Evolutionary conservation across 495 filamentous ascomycete genomes (phyloP).

Genomic region (Daldinia concentrica): DNA sequence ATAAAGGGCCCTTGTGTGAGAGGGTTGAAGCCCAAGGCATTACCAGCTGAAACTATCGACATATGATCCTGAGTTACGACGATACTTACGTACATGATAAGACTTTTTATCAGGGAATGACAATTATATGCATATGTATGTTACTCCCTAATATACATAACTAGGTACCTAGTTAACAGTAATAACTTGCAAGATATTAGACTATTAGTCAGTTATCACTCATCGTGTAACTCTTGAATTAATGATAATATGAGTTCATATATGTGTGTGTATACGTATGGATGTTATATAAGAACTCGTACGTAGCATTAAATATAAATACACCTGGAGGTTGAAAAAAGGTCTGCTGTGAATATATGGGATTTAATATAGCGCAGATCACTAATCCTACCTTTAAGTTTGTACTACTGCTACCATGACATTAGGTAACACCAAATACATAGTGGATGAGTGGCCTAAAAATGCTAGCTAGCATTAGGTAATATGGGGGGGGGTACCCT

Average conservation of each 20-base stretch:
- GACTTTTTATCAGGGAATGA: not conserved
- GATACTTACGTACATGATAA: not conserved
- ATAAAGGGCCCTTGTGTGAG: not conserved
- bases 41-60: not conserved
- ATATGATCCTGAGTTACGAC: not conserved
- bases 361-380: not conserved
- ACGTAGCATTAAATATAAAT: too few species aligned
- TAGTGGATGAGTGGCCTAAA: not conserved
- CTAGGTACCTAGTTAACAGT: not conserved
- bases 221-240: not conserved
- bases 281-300: too few species aligned
- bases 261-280: too few species aligned
- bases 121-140: not conserved
- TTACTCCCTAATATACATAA: too few species aligned
- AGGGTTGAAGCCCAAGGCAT: not conserved
- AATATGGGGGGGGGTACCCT: conserved; percentile 8
- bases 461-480: not conserved
- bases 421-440: too few species aligned
- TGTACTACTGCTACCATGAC: not conserved
- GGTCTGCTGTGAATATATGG: not conserved
- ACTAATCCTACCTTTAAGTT: not conserved
- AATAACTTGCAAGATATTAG: not conserved
- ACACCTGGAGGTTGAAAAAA: not conserved
- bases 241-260: not conserved
- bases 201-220: not conserved